Conservation (phyloP, 371 early-diverging fungal genomes). For the Umbelopsis sp. region DNA sequence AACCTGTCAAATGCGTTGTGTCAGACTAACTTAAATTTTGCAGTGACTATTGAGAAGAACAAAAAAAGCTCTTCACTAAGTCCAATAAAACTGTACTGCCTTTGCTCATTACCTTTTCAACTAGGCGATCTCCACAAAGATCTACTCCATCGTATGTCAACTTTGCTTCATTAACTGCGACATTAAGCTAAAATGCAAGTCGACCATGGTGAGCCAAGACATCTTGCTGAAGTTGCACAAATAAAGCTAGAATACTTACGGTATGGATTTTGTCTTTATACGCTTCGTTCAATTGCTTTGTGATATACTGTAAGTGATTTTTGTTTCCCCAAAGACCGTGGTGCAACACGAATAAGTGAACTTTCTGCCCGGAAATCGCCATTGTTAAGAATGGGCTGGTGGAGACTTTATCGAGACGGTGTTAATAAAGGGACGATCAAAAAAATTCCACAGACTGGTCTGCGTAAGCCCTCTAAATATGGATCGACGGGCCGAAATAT, state of each 20-base stretch:
- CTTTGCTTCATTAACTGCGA: conserved; percentile 49
- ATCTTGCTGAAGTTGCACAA: not conserved
- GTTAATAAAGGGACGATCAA: not conserved
- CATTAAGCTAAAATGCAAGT: conserved; percentile 51
- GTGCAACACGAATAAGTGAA: conserved; percentile 58
- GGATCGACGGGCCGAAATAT: too few relatives aligned
- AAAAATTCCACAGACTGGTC: not conserved
- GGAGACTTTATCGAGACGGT: not conserved
- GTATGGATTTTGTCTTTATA: conserved; percentile 31
- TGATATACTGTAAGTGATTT: conserved; percentile 56
- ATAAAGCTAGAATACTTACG: conserved; percentile 28
- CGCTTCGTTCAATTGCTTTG: conserved; percentile 35
- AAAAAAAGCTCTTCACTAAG: not conserved
- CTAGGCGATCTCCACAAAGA: conserved; percentile 63
- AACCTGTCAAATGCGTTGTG: conserved; percentile 5
- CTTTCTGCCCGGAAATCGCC: not conserved
- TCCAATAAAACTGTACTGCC: not conserved
- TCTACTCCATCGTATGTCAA: conserved; percentile 75
- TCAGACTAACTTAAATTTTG: not conserved
- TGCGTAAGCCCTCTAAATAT: too few relatives aligned
- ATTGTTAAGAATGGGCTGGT: not conserved
- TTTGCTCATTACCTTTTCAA: conserved; percentile 36
- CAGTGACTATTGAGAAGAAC: not conserved
- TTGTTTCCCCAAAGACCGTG: conserved; percentile 75
- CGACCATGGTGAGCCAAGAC: not conserved